phyloP scores from a whole-genome alignment of 805 yeast genomes.

The Saccharomycopsis sp. region DNA sequence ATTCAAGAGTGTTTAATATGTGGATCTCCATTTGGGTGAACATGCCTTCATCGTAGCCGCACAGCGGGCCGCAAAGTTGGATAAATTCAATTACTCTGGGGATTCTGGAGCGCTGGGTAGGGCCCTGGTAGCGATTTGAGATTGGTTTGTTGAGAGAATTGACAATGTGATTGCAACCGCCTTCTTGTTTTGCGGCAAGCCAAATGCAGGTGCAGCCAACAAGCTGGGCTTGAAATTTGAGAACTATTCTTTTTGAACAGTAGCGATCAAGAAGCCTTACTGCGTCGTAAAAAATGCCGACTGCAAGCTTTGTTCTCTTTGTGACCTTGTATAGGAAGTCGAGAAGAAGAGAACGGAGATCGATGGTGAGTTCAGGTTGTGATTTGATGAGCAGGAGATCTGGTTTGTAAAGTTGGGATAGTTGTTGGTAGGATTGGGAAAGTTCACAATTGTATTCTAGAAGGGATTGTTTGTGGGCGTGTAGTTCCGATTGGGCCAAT shows the following conservation, averaged over 20 bases:
- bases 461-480: constrained; percentile 36
- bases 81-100: constrained; percentile 68
- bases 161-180: constrained; percentile 62
- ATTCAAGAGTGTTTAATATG: constrained; percentile 58
- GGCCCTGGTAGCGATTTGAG: constrained; percentile 57
- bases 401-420: constrained; percentile 30
- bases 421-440: constrained; percentile 23
- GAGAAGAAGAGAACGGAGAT: constrained; percentile 58
- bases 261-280: constrained; percentile 81
- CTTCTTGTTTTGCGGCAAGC: constrained; percentile 79
- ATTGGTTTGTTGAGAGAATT: constrained; percentile 39
- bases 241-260: constrained; percentile 77
- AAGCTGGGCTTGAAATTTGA: constrained; percentile 78
- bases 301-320: constrained; percentile 51
- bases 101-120: constrained; percentile 65
- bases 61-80: constrained; percentile 56
- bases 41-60: constrained; percentile 46
- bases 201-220: constrained; percentile 89
- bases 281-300: constrained; percentile 58
- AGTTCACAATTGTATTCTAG: constrained; percentile 49
- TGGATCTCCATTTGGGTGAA: constrained; percentile 73
- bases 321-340: constrained; percentile 73
- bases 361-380: constrained; percentile 73
- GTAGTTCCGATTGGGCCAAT: constrained; percentile 41
- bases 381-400: constrained; percentile 58